phyloP scores from a whole-genome alignment of 352 stramenopile genomes.

The Phytopythium ostracodes region DNA sequence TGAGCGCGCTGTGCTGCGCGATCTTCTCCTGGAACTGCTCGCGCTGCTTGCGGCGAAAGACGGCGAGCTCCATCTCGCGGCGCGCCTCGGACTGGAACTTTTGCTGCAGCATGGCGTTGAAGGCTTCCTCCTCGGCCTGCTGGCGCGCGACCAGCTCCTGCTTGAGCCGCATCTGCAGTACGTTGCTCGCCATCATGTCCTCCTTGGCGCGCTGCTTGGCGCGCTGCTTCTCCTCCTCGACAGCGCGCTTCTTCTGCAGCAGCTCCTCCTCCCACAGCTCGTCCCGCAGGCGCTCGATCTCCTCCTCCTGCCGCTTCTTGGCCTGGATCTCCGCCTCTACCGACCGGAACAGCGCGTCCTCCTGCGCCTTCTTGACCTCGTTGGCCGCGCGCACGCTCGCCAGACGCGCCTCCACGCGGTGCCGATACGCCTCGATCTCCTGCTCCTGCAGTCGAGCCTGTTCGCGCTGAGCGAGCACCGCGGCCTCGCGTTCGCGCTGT shows the following conservation, averaged over 20 bases:
- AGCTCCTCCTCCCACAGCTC: conserved; percentile 93
- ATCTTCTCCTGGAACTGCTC: conserved; percentile 70
- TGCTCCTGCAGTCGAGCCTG: conserved; percentile 35
- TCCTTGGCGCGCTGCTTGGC: conserved; percentile 76
- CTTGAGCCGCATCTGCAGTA: conserved; percentile 54
- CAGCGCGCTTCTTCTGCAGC: conserved; percentile 59
- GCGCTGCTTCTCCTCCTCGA: conserved; percentile 65
- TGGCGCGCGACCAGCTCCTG: conserved; percentile 51
- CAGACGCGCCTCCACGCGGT: conserved; percentile 42
- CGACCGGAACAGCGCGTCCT: conserved; percentile 65
- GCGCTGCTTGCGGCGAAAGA: conserved; percentile 53
- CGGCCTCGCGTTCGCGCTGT: conserved; percentile 34
- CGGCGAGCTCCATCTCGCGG: conserved; percentile 59
- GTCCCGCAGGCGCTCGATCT: conserved; percentile 84
- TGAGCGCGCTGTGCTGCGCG: conserved; percentile 44
- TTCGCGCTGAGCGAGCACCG: conserved; percentile 21
- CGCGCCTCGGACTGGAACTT: conserved; percentile 63
- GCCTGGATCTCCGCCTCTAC: conserved; percentile 85
- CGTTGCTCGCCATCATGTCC: conserved; percentile 85
- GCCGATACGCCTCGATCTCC: conserved; percentile 46
- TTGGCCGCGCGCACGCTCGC: conserved; percentile 51
- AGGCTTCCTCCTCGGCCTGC: conserved; percentile 59
- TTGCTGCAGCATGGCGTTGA: conserved; percentile 59
- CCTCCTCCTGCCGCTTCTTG: conserved; percentile 79
- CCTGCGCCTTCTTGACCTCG: conserved; percentile 59